Evolutionary conservation across 2,329 filamentous ascomycete species (phyloP).

Genomic region (Trichoderma citrinoviride): DNA sequence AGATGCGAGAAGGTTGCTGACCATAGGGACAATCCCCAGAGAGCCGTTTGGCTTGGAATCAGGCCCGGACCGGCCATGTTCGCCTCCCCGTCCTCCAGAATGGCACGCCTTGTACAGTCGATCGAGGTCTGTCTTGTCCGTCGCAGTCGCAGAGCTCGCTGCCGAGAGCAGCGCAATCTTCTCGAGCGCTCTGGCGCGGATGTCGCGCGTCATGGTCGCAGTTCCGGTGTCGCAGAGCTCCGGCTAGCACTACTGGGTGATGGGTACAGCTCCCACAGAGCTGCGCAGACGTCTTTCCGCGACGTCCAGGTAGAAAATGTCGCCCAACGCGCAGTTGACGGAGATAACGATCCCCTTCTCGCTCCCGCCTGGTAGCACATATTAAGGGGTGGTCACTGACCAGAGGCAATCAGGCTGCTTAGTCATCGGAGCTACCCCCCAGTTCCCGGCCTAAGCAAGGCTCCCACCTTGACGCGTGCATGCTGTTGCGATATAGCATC

Average conservation of each 20-base stretch:
- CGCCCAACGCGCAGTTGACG: not conserved
- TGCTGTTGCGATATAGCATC: constrained; percentile 31
- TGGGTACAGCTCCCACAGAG: constrained; percentile 3
- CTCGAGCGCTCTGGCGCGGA: constrained; percentile 61
- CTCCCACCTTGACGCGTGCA: constrained; percentile 50
- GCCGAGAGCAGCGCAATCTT: constrained; percentile 65
- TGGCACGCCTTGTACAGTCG: constrained; percentile 59
- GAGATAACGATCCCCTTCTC: not conserved
- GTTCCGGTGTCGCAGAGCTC: not conserved
- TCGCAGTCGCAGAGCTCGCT: constrained; percentile 50
- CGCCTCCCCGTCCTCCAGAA: constrained; percentile 43
- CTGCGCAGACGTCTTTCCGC: constrained; percentile 5
- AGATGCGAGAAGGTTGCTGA: constrained; percentile 34
- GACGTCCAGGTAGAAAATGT: not conserved
- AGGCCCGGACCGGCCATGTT: constrained; percentile 48
- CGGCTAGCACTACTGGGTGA: not conserved
- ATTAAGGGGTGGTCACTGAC: constrained; percentile 18
- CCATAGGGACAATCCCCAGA: constrained; percentile 59
- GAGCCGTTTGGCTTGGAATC: constrained; percentile 40
- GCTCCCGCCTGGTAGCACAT: constrained; percentile 1
- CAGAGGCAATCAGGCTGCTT: constrained; percentile 29
- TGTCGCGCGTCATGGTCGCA: constrained; percentile 49
- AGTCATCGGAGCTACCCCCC: constrained; percentile 43
- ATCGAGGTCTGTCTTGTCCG: constrained; percentile 63
- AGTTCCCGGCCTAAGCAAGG: constrained; percentile 41